Base-by-base conservation (phyloP, 169 alveolate genomes). In the Eimeria falciformis region DNA sequence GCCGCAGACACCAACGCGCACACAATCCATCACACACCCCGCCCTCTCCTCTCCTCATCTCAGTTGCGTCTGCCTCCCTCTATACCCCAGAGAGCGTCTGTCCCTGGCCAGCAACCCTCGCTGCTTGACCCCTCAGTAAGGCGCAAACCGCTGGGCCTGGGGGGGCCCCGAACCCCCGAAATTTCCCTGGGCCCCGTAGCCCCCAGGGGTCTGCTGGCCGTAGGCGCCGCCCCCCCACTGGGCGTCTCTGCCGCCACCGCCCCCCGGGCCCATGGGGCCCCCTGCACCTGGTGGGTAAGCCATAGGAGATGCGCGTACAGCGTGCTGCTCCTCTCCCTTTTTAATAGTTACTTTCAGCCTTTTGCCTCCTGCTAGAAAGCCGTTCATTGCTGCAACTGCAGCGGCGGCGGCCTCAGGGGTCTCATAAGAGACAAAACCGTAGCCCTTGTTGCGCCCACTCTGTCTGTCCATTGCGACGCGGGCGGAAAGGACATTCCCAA, bases 401-500 rank as follows among this genome's bases (percentile, higher is more conserved):
- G 97, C 96, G 1, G 98, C 97, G 14, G 98, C 98, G 43, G 97
- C 91, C 71, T 96, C 97, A 43, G 96, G 94, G 77, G 92, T 93
- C 90, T 97, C 98, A 77, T 96, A 97, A 1, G 98, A 96, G 53
- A 97, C 98, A 94, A 97, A 97, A 23, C 98, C 99, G 91, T 94
- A 97, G 45, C 99, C 99, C 85, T 97, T 95, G 95, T 97, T 96
- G 73, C 99, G 75, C 53, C 98, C 98, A 53, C 98, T 95, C 66
- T 93, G 91, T 66, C 95, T 96, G 94, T 97, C 99, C 5, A 97
- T 91, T 84, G 98, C 98, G 68, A 97, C 96, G 47, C 98, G 92
- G 37, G 99, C 99, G 27, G 97, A 95, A 21, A 97, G 71, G 11
- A 97, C 96, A 40, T 96, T 96, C 5, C 99, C 99, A 71, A 95